Evolutionary conservation across 2,329 filamentous ascomycete species (phyloP).

Genomic region (Atkinsonella texensis): DNA sequence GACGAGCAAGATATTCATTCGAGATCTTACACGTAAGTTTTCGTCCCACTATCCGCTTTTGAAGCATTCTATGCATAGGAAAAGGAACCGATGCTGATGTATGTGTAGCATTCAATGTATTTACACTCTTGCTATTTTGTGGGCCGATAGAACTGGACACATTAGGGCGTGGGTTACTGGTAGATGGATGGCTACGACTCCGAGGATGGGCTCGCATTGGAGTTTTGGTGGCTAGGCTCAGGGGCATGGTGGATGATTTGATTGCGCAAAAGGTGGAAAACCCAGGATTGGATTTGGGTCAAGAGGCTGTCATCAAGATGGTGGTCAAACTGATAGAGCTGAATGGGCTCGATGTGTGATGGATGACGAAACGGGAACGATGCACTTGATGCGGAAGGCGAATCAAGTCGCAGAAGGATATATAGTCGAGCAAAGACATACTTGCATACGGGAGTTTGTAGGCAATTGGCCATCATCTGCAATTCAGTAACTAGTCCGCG

Average conservation of each 20-base stretch:
- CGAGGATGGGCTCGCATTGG: conserved; percentile 92
- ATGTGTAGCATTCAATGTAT: conserved; percentile 66
- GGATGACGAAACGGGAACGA: background rate
- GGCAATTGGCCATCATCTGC: background rate
- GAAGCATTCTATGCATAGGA: no score
- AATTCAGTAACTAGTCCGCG: background rate
- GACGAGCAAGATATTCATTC: conserved; percentile 82
- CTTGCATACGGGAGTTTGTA: background rate
- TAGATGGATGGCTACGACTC: conserved; percentile 81
- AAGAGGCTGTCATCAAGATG: conserved; percentile 59
- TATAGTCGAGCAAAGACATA: background rate
- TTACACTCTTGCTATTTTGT: conserved; percentile 76
- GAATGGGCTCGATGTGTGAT: conserved; percentile 65
- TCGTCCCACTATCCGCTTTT: background rate
- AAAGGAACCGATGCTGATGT: conserved; percentile 2
- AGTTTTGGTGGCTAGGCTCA: conserved; percentile 70
- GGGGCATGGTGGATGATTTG: conserved; percentile 77
- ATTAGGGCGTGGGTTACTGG: conserved; percentile 70
- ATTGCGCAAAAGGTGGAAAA: conserved; percentile 72
- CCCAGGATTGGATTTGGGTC: conserved; percentile 45
- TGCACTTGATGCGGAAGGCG: background rate
- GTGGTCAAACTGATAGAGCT: conserved; percentile 77
- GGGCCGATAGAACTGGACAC: conserved; percentile 80
- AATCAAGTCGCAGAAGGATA: background rate
- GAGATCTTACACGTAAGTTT: conserved; percentile 73